These are phyloP conservation scores for Trapa incisa DNA, from an alignment of 345 rosid species.

Conservation along the genomic window DNA sequence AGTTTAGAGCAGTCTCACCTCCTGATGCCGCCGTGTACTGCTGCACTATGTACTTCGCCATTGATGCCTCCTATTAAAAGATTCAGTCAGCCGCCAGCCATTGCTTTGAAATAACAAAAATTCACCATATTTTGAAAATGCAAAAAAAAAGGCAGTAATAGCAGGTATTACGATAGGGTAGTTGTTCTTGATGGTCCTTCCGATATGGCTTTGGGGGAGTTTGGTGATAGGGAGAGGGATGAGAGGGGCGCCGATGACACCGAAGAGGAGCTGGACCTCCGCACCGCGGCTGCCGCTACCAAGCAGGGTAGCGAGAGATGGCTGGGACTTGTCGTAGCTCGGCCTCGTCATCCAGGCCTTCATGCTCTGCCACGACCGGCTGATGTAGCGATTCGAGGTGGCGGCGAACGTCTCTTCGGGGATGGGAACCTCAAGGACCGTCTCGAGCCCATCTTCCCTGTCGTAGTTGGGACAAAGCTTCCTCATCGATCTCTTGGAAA, in stretches of 20 bases:
- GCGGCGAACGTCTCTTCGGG: conserved; percentile 77
- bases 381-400: conserved; percentile 13
- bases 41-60: conserved; percentile 86
- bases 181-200: conserved; percentile 5
- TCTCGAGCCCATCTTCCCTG: conserved; percentile 80
- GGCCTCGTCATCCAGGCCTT: conserved; percentile 74
- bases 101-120: too few relatives aligned
- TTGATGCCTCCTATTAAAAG: conserved; percentile 50
- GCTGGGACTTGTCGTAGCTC: conserved; percentile 14
- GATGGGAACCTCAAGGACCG: conserved; percentile 91
- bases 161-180: conserved; percentile 30
- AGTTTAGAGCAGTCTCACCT: conserved; percentile 54
- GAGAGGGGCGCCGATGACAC: conserved; percentile 90
- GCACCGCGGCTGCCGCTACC: conserved; percentile 40
- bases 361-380: conserved; percentile 63
- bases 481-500: conserved; percentile 37
- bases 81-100: neutral
- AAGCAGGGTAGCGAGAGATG: conserved; percentile 27
- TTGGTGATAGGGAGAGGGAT: conserved; percentile 58
- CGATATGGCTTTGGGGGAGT: conserved; percentile 33
- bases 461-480: conserved; percentile 81
- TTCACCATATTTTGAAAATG: too few relatives aligned
- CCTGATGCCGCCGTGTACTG: conserved; percentile 87
- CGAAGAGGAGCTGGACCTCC: conserved; percentile 85
- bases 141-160: too few relatives aligned